Base-by-base conservation (phyloP, 2,329 filamentous ascomycete species). In the Fulvia fulva region DNA sequence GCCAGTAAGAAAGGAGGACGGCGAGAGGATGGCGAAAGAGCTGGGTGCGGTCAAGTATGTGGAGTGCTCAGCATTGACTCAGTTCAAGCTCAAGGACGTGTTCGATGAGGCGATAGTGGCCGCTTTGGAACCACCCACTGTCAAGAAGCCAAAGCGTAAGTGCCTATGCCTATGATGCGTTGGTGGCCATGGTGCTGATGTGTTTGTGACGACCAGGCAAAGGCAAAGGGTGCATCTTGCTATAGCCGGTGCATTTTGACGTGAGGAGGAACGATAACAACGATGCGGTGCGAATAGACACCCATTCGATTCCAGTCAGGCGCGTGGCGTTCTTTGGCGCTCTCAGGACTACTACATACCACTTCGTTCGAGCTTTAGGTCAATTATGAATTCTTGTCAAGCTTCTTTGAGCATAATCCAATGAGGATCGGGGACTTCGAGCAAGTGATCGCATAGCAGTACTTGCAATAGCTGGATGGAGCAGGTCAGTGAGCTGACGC, bases 91-190 rank as follows among this genome's bases (percentile, higher is more conserved):
- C 66, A 99, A 99, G 83, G 94, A 97, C 73, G 94, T 99, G 19
- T 99, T 99, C 77, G 94, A 99, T 71, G 94, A 97, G 92, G 93
- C 93, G 26, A 97, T 97, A 70, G 93, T 97, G 65, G 93, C 93
- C 63, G 93, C 93, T 44, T 81, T 97, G 64, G 93, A 97, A 77
- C 93, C 93, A 45, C 89, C 90, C 22, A 82, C 86, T 60, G 86
- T 87, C 55, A 94, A 93, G 83, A 91, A 90, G 81, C 67, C 67
- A 51, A 70, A 73, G 69, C 70, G 66, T 70, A 57, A 63, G 61
- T 51, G 25, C 19, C 19, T 32, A 26, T 47, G 2, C 45, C 44
- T 12, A 25, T 26, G 21, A 41, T 46, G 34, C n/a, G 25, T 28
- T 21, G 45, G 52, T 51, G 58, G 60, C 22, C 30, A 45, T 43